Percentiles rank a stretch among this genome's conserved stretches.
phyloP scores from a whole-genome alignment of 2,329 filamentous ascomycete species.

The Nectriaceae sp. region DNA sequence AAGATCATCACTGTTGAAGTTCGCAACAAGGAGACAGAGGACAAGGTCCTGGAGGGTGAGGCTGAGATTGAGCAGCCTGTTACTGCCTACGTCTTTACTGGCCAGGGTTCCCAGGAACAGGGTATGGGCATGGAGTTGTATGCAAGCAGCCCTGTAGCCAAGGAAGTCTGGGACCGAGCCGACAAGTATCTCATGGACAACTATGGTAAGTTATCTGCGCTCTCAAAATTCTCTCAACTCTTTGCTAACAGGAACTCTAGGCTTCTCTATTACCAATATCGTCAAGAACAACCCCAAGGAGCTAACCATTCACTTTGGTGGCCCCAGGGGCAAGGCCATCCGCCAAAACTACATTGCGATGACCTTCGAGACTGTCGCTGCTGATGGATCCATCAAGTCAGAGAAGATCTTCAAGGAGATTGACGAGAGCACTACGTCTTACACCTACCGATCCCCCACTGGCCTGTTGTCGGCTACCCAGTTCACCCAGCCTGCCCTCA shows the following conservation, averaged over 20 bases:
- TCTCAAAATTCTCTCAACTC: too few relatives aligned
- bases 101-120: constrained; percentile 97
- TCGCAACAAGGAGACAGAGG: constrained; percentile 91
- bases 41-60: constrained; percentile 93
- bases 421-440: constrained; percentile 86
- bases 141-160: constrained; percentile 87
- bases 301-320: constrained; percentile 96
- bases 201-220: constrained; percentile 74
- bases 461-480: constrained; percentile 95
- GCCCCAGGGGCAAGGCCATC: constrained; percentile 93
- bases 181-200: constrained; percentile 99
- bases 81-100: constrained; percentile 96
- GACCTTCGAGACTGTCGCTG: constrained; percentile 97
- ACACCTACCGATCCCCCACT: constrained; percentile 95
- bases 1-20: constrained; percentile 99
- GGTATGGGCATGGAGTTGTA: constrained; percentile 99
- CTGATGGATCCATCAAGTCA: constrained; percentile 92
- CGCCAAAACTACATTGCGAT: constrained; percentile 99
- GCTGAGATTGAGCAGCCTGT: constrained; percentile 98
- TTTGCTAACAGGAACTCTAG: constrained; percentile 43
- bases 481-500: constrained; percentile 96
- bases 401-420: constrained; percentile 99
- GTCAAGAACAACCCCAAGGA: constrained; percentile 99
- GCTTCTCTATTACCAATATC: constrained; percentile 97
- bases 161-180: constrained; percentile 96